Evolutionary conservation across 2,329 filamentous ascomycete genomes (phyloP), one percentile per base, ranked within the genome.

Genomic region (Apiospora arundinis): DNA sequence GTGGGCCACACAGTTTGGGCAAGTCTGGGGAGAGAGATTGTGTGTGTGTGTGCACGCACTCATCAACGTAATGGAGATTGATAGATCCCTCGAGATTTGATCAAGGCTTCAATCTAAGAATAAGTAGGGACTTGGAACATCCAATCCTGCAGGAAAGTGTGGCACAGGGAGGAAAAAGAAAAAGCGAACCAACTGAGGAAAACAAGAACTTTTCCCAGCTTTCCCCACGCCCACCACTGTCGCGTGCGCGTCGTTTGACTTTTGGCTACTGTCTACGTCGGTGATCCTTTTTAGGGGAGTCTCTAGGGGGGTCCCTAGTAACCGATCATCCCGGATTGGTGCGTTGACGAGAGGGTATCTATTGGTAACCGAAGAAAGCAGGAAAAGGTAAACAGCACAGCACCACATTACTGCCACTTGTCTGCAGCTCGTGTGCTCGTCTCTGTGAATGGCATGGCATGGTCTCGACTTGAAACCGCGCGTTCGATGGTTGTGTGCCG

Each of bases 231-330:
- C 45, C 18, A 60, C 8, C 28, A 63, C 56, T 63, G 56, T 63
- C 56, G 56, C 56, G 56, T 63, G 56, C 56, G 56, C 56, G 56
- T 63, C 37, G 56, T n/a, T 63, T 63, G 32, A 63, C 18, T 63
- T 63, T 63, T 2, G 42, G 12, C 42, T 45, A 45, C 42, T 45
- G 56, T 40, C 32, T 63, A 63, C 56, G 21, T 40, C 56, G 56
- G 56, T 63, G 56, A 63, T 63, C 32, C 56, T 40, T 14, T 23
- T 63, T 56, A 56, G 28, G 32, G 28, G 56, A 40, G 18, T 9
- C 32, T 63, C 37, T 40, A n/a, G 32, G 56, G 45, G 56, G 32
- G n/a, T 63, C 56, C 56, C 56, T 63, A 63, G 56, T 63, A n/a
- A 40, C 56, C 56, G 56, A 63, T 40, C 56, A 32, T 40, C 32